Percentiles rank a stretch among this genome's conserved stretches.
Evolutionary conservation across 768 basidiomycete species (phyloP).

Genomic region (Rhodotorula paludigena): DNA sequence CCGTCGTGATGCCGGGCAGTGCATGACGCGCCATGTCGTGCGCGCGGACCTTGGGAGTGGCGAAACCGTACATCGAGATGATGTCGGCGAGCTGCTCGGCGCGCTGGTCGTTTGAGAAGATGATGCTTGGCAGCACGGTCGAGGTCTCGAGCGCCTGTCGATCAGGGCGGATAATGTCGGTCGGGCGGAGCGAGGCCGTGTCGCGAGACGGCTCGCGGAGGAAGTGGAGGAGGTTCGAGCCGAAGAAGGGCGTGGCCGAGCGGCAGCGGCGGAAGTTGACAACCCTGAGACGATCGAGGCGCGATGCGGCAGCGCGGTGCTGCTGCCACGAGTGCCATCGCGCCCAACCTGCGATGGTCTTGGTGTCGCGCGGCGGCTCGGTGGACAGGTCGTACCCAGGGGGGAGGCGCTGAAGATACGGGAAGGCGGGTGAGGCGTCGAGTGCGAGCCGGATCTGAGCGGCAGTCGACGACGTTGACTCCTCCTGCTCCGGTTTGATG

Average conservation of each 20-base stretch:
- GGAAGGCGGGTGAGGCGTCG: conserved; percentile 27
- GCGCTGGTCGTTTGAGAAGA: conserved; percentile 64
- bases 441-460: conserved; percentile 14
- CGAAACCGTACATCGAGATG: conserved; percentile 70
- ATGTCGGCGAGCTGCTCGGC: conserved; percentile 55
- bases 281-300: conserved; percentile 67
- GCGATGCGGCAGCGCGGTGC: conserved; percentile 55
- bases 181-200: conserved; percentile 54
- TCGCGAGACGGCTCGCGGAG: conserved; percentile 28
- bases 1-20: conserved; percentile 51
- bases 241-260: conserved; percentile 34
- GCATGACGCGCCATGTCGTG: conserved; percentile 65
- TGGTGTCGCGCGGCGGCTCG: conserved; percentile 65
- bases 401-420: conserved; percentile 17
- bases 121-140: conserved; percentile 50
- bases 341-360: conserved; percentile 68
- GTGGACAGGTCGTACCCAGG: conserved; percentile 18
- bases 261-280: conserved; percentile 69
- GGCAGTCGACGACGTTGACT: conserved; percentile 23
- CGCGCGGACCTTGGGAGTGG: conserved; percentile 72
- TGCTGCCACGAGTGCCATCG: conserved; percentile 54
- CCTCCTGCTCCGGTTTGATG: conserved; percentile 33
- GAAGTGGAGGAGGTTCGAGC: conserved; percentile 30
- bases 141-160: conserved; percentile 39
- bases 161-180: conserved; percentile 46